Base-by-base conservation (phyloP, 768 basidiomycete species). In the Neoboletus brunneissimus region DNA sequence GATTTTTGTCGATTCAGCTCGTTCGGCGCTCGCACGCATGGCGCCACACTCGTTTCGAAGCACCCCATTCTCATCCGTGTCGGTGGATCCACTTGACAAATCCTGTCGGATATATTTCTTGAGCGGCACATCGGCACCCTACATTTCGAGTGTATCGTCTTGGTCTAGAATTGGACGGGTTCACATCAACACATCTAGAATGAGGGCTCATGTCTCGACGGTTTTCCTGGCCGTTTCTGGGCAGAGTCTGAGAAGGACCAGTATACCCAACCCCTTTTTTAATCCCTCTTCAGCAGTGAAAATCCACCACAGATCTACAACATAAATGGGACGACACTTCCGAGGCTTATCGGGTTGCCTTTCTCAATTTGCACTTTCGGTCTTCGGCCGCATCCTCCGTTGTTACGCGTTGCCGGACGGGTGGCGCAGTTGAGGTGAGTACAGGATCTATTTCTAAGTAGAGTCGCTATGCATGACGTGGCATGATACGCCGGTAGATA, bases 71-170 rank as follows among this genome's bases (percentile, higher is more conserved):
- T 34, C n/a, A 6, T 37, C 25, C 16, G 42, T 16, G 29, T 51
- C 22, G 16, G 35, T 31, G 29, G 37, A 23, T 20, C 50, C 25
- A n/a, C 20, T 23, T 10, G 47, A 9, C n/a, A 37, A 51, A 13
- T n/a, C 23, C n/a, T 4, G 10, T 20, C 9, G 38, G 38, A 40
- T 40, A 20, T 20, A 40, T 40, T 18, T 31, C 35, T 38, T 16
- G 34, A 31, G 18, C 16, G 44, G 22, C 34, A 5, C 29, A 15
- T 27, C 45, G 12, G 55, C 4, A 29, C 56, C 50, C 56, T 63
- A n/a, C 40, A 52, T 59, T 55, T 49, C 35, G 25, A n/a, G 50
- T 45, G 55, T 51, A 46, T 40, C 5, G 10, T 49, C 16, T 44
- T 8, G 29, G 48, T 29, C 44, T 34, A 47, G 35, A 57, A 32